Percentiles rank a stretch among this genome's conserved stretches.
Conservation (phyloP, 2,329 filamentous ascomycete species). For the Diaporthe helianthi region DNA sequence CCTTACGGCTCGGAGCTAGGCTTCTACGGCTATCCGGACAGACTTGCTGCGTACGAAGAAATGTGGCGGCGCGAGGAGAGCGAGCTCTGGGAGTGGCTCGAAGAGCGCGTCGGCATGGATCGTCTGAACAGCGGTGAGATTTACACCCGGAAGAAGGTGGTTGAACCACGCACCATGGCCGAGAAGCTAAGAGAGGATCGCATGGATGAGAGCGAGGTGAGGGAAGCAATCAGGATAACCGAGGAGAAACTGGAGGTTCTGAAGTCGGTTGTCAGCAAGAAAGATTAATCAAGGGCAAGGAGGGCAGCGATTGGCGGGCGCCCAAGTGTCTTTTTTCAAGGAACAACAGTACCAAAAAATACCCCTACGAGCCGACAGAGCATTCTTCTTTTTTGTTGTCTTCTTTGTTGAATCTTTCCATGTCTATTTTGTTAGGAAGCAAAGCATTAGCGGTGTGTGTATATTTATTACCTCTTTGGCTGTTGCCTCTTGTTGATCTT, state of each 20-base stretch:
- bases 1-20: conserved; percentile 49
- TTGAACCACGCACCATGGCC: conserved; percentile 64
- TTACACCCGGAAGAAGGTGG: conserved; percentile 54
- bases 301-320: neutral
- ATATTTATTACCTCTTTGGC: conserved; percentile 19
- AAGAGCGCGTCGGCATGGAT: conserved; percentile 82
- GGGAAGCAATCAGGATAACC: conserved; percentile 83
- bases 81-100: conserved; percentile 92
- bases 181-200: conserved; percentile 64
- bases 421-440: conserved; percentile 21
- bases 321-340: conserved; percentile 1
- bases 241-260: conserved; percentile 83
- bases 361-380: conserved; percentile 24
- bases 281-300: conserved; percentile 45
- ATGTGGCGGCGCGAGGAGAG: conserved; percentile 90
- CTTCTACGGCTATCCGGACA: conserved; percentile 62
- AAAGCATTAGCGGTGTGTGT: conserved; percentile 32
- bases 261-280: conserved; percentile 73
- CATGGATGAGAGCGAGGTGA: conserved; percentile 77
- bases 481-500: neutral
- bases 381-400: conserved; percentile 8
- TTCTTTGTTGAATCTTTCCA: conserved; percentile 3
- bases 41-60: conserved; percentile 86
- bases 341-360: conserved; percentile 27
- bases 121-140: conserved; percentile 52